Evolutionary conservation across 1,284 basidiomycete species (phyloP).

Genomic region (Fomitopsis pinicola): DNA sequence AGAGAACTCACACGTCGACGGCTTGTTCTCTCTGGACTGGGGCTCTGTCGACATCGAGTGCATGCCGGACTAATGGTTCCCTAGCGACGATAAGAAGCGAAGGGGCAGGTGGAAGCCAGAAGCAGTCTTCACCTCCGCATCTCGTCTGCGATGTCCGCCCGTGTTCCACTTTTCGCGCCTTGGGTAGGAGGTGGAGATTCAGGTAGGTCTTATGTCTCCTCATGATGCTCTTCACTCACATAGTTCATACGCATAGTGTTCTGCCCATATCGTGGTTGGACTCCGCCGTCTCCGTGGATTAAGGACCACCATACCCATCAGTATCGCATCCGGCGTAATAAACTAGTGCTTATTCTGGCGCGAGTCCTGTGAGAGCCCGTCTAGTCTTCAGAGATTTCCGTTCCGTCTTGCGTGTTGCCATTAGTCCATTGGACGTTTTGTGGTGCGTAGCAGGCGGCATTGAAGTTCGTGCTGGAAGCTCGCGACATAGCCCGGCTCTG

Average conservation of each 20-base stretch:
- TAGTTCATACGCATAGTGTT: not conserved
- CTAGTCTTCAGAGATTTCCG: too few relatives aligned
- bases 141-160: not conserved
- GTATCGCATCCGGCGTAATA: conserved; percentile 2
- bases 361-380: not conserved
- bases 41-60: not conserved
- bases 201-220: not conserved
- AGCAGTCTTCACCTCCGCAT: not conserved
- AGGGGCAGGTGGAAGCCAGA: conserved; percentile 3
- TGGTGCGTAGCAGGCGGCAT: too few relatives aligned
- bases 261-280: not conserved
- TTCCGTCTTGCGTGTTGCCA: not conserved
- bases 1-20: not conserved
- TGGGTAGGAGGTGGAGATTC: not conserved
- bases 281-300: not conserved
- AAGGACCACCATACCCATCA: not conserved
- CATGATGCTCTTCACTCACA: not conserved
- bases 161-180: conserved; percentile 1
- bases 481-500: too few relatives aligned
- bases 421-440: not conserved
- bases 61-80: conserved; percentile 13
- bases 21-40: conserved; percentile 1
- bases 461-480: too few relatives aligned
- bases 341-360: conserved; percentile 1
- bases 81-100: conserved; percentile 3